Base-by-base conservation (phyloP, 176 grass and related monocot species). In the Oryza coarctata region DNA sequence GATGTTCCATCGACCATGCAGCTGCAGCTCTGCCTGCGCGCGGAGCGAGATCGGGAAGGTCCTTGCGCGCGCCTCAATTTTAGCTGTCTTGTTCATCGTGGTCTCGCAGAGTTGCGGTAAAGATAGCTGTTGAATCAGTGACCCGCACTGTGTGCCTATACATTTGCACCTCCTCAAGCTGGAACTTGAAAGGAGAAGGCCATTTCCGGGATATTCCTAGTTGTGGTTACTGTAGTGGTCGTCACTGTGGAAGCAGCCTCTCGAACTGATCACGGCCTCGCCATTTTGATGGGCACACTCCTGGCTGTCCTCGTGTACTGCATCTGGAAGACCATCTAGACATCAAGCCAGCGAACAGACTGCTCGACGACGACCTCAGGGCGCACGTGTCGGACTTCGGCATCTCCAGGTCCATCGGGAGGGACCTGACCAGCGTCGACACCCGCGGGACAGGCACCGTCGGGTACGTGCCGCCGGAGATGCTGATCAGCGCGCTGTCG, bases 331-430 rank as follows among this genome's bases (percentile, higher is more conserved):
- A n/a, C n/a, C n/a, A n/a, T n/a, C n/a, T n/a, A n/a, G n/a, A 91
- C 41, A 63, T 94, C 62, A 94, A 91, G 82, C 92, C 92, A 14
- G 87, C 85, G 61, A 94, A 92, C 85, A 94, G 91, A 60, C 86
- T 94, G 14, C 92, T 94, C 58, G 84, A 94, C 79, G 86, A 63
- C 18, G 20, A 36, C 1, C 81, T 94, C 71, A 77, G 62, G 7
- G 92, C 89, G 23, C 50, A 91, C 28, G 30, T 94, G 20, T 82
- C 89, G 1, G 92, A 94, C 82, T 92, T 94, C 68, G 89, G 89
- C 49, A 57, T 94, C 39, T 94, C 87, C 77, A 87, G 83, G 71
- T 63, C 88, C 75, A 83, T 92, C 44, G 81, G 84, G 0, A 69
- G 58, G 47, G 89, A 91, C 79, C 63, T 87, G 27, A 92, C 77